Percentiles rank a stretch among this genome's conserved stretches.
These are phyloP conservation scores for Lophiostoma macrostomum DNA, from an alignment of 495 filamentous ascomycete genomes.

Conservation along the genomic window DNA sequence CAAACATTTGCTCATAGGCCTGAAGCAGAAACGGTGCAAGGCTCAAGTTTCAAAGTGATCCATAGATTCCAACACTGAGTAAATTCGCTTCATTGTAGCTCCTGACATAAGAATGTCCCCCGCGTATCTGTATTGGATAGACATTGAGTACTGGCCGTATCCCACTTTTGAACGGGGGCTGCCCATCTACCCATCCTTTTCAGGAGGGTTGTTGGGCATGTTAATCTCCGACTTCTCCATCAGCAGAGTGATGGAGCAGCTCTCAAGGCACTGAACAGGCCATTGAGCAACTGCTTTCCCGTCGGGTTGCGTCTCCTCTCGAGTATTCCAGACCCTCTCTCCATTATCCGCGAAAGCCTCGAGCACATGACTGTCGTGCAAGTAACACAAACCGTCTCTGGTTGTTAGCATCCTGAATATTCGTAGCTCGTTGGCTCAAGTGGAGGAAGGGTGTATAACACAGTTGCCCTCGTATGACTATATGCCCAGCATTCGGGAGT, in stretches of 20 bases:
- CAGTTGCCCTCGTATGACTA: too few relatives aligned
- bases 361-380: too few relatives aligned
- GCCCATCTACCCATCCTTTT: constrained; percentile 1
- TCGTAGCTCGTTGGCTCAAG: too few relatives aligned
- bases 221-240: constrained; percentile 7
- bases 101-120: constrained; percentile 5
- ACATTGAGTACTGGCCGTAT: constrained; percentile 19
- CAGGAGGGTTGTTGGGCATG: constrained; percentile 2
- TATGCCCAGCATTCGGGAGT: too few relatives aligned
- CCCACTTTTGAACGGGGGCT: constrained; percentile 13
- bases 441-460: too few relatives aligned
- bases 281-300: not conserved
- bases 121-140: constrained; percentile 22
- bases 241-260: not conserved
- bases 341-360: not conserved
- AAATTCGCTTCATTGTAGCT: too few relatives aligned
- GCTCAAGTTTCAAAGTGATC: too few relatives aligned
- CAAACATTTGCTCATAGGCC: too few relatives aligned
- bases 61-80: not conserved
- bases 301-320: not conserved
- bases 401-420: too few relatives aligned
- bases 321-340: not conserved
- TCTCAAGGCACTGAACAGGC: constrained; percentile 8
- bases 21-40: too few relatives aligned
- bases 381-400: too few relatives aligned